Conservation (phyloP, 2,329 filamentous ascomycete genomes). For the Diaporthe sp. region DNA sequence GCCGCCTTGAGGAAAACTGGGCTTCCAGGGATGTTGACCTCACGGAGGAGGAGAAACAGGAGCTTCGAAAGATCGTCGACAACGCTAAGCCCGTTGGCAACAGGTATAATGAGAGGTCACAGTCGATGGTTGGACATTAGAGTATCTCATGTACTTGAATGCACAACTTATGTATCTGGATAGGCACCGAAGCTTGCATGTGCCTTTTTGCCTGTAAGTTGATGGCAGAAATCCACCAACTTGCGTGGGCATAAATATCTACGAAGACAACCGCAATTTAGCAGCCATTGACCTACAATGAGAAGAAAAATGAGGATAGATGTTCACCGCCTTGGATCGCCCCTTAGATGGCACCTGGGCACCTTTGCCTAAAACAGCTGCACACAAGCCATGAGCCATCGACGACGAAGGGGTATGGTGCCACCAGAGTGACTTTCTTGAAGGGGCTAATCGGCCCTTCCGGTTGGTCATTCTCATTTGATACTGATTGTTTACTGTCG, state of each 20-base stretch:
- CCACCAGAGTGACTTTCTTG: background rate
- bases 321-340: conserved; percentile 3
- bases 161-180: background rate
- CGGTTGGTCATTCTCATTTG: background rate
- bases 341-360: background rate
- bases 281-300: background rate
- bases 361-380: background rate
- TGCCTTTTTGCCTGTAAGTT: background rate
- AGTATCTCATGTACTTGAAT: background rate
- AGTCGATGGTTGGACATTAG: background rate
- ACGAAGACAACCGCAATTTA: background rate
- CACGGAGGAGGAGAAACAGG: conserved; percentile 49
- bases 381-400: conserved; percentile 6
- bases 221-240: background rate
- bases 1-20: conserved; percentile 42
- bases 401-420: background rate
- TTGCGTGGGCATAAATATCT: background rate
- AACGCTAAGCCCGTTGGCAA: background rate
- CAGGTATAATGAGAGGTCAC: background rate
- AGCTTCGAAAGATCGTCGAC: conserved; percentile 44
- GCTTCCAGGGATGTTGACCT: conserved; percentile 50
- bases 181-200: background rate
- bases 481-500: background rate
- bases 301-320: background rate
- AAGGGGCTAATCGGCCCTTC: background rate